These are phyloP conservation scores for Daldinia vernicosa DNA, from an alignment of 495 filamentous ascomycete genomes.

Conservation along the genomic window DNA sequence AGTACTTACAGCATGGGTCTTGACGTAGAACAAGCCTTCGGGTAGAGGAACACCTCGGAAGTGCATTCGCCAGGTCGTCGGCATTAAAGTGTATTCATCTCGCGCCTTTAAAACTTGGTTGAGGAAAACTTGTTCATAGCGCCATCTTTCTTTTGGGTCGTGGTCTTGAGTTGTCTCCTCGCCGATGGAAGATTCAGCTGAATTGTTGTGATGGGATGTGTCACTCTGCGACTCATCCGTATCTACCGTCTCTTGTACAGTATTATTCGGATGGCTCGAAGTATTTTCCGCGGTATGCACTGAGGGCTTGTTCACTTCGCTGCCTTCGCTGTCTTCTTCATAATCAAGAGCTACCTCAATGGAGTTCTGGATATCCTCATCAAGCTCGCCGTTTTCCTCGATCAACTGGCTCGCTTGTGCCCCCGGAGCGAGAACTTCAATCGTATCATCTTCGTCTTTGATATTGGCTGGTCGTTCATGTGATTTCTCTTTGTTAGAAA, in stretches of 20 bases:
- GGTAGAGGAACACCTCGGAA: constrained; percentile 45
- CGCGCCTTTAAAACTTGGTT: constrained; percentile 41
- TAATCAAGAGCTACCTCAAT: neutral
- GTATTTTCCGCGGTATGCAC: neutral
- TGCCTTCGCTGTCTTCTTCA: neutral
- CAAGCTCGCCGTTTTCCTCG: neutral
- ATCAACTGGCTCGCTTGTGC: neutral
- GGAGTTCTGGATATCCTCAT: neutral
- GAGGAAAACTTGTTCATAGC: constrained; percentile 40
- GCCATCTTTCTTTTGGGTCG: constrained; percentile 32
- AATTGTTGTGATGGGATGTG: neutral
- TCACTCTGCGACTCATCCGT: neutral
- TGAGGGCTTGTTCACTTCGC: neutral
- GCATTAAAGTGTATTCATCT: constrained; percentile 44
- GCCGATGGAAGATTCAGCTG: neutral
- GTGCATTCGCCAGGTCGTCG: constrained; percentile 45
- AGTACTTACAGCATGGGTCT: constrained; percentile 21
- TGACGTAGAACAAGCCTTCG: constrained; percentile 39
- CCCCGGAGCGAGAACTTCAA: neutral
- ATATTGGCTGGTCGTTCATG: neutral
- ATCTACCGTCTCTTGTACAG: neutral
- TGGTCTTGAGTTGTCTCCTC: constrained; percentile 1
- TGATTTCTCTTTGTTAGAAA: neutral
- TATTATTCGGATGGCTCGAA: neutral
- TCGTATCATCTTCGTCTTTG: neutral